Percentiles rank a stretch among this genome's conserved stretches.
Evolutionary conservation across 2,329 filamentous ascomycete genomes (phyloP).

Genomic region (Aspergillus neotritici): DNA sequence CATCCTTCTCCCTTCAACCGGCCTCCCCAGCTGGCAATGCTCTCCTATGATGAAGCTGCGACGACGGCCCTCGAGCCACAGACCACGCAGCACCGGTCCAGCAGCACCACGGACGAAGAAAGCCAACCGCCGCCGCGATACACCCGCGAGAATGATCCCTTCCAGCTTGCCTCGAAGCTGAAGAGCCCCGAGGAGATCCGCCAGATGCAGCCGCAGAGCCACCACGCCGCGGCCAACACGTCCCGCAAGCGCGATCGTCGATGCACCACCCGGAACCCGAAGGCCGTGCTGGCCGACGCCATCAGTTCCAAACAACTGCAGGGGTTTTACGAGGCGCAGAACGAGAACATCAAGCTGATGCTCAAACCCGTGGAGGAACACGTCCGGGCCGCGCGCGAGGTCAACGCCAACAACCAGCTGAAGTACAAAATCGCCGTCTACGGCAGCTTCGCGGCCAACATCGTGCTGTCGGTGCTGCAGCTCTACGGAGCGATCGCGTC

Average conservation of each 20-base stretch:
- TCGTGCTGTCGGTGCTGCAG: constrained; percentile 73
- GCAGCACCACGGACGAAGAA: constrained; percentile 40
- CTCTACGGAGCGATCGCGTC: constrained; percentile 83
- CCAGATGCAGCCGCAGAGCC: constrained; percentile 51
- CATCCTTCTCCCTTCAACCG: constrained; percentile 23
- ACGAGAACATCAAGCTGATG: constrained; percentile 86
- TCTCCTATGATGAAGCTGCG: constrained; percentile 30
- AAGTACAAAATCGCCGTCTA: constrained; percentile 56
- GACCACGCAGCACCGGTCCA: constrained; percentile 18
- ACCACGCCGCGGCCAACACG: constrained; percentile 55
- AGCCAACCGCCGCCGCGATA: constrained; percentile 49
- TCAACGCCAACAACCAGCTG: constrained; percentile 74
- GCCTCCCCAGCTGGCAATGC: constrained; percentile 12
- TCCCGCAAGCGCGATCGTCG: constrained; percentile 59
- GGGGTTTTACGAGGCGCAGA: constrained; percentile 84
- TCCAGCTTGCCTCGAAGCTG: constrained; percentile 67
- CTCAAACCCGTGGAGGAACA: constrained; percentile 93
- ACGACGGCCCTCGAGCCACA: constrained; percentile 39
- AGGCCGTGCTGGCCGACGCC: background rate
- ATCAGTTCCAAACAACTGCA: constrained; percentile 45
- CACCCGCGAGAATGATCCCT: constrained; percentile 68
- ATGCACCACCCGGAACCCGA: constrained; percentile 19
- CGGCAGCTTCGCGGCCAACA: constrained; percentile 70
- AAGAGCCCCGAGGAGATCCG: constrained; percentile 74
- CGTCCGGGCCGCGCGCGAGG: constrained; percentile 70